Base-by-base conservation (phyloP, 805 yeast genomes). In the Ogataea ganodermae region DNA sequence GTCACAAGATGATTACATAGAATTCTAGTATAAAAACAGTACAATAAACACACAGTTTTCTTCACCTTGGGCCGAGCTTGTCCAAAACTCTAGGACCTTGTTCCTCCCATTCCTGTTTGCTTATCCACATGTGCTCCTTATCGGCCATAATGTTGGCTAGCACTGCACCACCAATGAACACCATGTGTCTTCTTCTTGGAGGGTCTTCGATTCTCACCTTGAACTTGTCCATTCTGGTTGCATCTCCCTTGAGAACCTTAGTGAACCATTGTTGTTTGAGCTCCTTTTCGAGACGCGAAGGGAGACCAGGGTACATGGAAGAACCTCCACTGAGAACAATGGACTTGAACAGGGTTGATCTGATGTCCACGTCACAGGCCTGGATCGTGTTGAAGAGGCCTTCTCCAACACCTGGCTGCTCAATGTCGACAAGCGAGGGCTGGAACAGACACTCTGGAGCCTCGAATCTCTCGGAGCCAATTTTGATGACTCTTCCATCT, bases 101-200 rank as follows among this genome's bases (percentile, higher is more conserved):
- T 73, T 94, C 99, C 67, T 89, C 94, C 98, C 98, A 94, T 71
- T 94, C 99, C 66, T 86, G 89, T 66, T 87, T 91, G 45, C 89
- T 76, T 57, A 94, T 81, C 99, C 99, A 94, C 96, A 94, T 88
- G 63, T 91, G 97, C 57, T 91, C 97, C 69, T 92, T 94, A 67
- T 91, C 97, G 39, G 96, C 96, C 98, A 94, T 94, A 58, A 94
- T 92, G 65, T 87, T 89, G 27, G 99, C 98, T 65, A 94, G 77
- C 17, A 94, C 98, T 4, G 98, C 98, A 60, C 99, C 99, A 59
- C 99, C 99, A 57, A 92, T 84, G 70, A 94, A 94, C 28, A 94
- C 99, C 97, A 94, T 92, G 69, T 94, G 97, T 67, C 91, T 86
- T 76, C 99, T 89, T 75, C 98, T 83, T 57, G 99, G 99, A 35